These are phyloP conservation scores for Scedosporium dehoogii DNA, from an alignment of 2,329 filamentous ascomycete genomes.

Conservation along the genomic window DNA sequence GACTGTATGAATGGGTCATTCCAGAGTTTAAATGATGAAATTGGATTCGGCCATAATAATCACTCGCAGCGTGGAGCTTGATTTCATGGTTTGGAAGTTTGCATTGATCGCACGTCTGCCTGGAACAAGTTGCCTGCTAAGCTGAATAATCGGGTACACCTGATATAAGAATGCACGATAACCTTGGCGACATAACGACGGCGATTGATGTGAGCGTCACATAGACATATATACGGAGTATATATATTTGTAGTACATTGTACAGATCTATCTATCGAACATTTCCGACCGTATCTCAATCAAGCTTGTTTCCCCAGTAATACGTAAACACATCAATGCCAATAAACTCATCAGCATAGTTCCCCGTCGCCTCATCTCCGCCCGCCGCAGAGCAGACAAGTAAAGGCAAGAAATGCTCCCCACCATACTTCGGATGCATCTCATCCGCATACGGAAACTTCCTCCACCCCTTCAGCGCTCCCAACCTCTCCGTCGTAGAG, in stretches of 20 bases:
- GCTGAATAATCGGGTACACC: neutral
- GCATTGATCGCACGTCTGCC: neutral
- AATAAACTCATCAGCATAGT: conserved; percentile 37
- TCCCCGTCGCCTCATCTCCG: conserved; percentile 29
- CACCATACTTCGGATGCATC: conserved; percentile 43
- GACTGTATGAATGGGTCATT: neutral
- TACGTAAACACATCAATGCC: conserved; percentile 44
- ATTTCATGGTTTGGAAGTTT: neutral
- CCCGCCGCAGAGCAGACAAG: conserved; percentile 45
- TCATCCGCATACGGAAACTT: conserved; percentile 34
- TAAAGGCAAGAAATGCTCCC: conserved; percentile 51
- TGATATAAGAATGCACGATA: neutral
- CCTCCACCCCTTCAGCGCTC: conserved; percentile 36
- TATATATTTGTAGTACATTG: too few species aligned
- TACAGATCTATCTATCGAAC: too few species aligned
- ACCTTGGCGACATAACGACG: neutral
- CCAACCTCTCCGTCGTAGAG: conserved; percentile 23
- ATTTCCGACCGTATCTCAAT: neutral
- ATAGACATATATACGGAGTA: too few species aligned
- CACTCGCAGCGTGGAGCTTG: neutral
- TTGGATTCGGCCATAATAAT: neutral
- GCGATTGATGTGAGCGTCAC: too few species aligned
- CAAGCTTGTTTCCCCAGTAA: conserved; percentile 35
- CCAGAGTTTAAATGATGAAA: neutral
- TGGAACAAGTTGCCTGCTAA: neutral